Percentiles rank a stretch among this genome's conserved stretches.
phyloP scores from a whole-genome alignment of 2,329 filamentous ascomycete genomes.

The Karstenula rhodostoma region DNA sequence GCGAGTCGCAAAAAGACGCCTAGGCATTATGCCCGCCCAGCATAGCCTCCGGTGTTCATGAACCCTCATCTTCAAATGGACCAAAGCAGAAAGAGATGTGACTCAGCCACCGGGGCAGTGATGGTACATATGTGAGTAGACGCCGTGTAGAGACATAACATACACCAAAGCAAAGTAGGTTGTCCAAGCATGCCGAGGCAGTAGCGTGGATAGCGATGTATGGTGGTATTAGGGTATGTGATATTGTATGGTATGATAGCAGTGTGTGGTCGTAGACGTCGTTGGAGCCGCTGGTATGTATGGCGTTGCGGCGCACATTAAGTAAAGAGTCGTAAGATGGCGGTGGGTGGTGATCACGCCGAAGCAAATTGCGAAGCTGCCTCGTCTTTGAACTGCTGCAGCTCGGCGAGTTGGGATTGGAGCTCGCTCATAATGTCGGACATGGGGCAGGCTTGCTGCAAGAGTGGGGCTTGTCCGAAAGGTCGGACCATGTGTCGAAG shows the following conservation, averaged over 20 bases:
- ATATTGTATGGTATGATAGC: constrained; percentile 3
- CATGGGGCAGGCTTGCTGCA: constrained; percentile 82
- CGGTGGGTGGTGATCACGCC: constrained; percentile 14
- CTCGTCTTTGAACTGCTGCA: constrained; percentile 56
- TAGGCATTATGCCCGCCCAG: constrained; percentile 2
- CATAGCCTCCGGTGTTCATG: not conserved
- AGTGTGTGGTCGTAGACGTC: constrained; percentile 22
- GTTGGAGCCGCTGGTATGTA: constrained; percentile 12
- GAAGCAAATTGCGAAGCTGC: constrained; percentile 29
- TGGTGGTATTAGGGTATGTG: constrained; percentile 11
- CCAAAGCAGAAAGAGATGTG: constrained; percentile 10
- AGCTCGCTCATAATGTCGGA: constrained; percentile 71
- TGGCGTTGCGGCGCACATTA: constrained; percentile 12
- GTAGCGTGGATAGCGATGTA: not conserved
- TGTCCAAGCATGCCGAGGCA: not conserved
- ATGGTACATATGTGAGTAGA: constrained; percentile 12
- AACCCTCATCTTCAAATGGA: not conserved
- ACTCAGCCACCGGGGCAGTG: constrained; percentile 19
- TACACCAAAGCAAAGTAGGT: constrained; percentile 3
- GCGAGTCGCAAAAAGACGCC: constrained; percentile 5
- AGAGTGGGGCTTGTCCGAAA: constrained; percentile 68
- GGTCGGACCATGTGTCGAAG: constrained; percentile 82
- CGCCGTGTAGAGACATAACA: constrained; percentile 15
- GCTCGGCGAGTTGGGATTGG: constrained; percentile 67
- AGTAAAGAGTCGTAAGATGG: constrained; percentile 12